Percentiles rank a stretch among this genome's conserved stretches.
These are phyloP conservation scores for Primulina tabacum DNA, from an alignment of 257 asterid genomes.

Conservation along the genomic window DNA sequence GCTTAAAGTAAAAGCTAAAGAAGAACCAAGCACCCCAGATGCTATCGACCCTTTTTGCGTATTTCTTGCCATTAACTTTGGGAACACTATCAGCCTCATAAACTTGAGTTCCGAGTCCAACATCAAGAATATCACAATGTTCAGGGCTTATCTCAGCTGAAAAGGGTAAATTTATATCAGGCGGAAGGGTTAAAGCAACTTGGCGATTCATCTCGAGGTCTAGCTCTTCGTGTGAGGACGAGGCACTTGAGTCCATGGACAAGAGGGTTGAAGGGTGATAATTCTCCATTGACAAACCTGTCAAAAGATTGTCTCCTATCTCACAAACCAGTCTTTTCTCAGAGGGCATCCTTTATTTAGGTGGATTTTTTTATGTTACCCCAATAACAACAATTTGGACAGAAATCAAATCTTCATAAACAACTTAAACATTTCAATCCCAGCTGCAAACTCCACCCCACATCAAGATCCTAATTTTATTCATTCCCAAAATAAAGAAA, in stretches of 20 bases:
- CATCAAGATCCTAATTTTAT: conserved; percentile 36
- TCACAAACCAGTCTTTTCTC: conserved; percentile 21
- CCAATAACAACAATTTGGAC: conserved; percentile 31
- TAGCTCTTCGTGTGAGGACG: conserved; percentile 52
- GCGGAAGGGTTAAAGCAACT: conserved; percentile 51
- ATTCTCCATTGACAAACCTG: conserved; percentile 61
- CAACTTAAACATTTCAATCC: conserved; percentile 33
- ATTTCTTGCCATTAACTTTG: conserved; percentile 45
- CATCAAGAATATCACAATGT: conserved; percentile 65
- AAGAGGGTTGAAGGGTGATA: conserved; percentile 67
- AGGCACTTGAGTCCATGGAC: conserved; percentile 73
- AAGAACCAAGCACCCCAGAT: conserved; percentile 90
- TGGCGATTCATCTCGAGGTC: conserved; percentile 64
- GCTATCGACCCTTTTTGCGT: conserved; percentile 59
- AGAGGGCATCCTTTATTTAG: conserved; percentile 19
- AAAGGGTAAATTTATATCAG: conserved; percentile 67
- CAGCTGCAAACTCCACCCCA: conserved; percentile 39
- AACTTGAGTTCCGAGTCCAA: conserved; percentile 51
- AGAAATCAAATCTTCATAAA: conserved; percentile 28
- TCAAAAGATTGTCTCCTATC: conserved; percentile 54
- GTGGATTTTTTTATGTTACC: conserved; percentile 24
- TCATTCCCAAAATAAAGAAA: conserved; percentile 20
- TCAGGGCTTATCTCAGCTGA: conserved; percentile 64
- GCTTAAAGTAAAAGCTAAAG: conserved; percentile 75
- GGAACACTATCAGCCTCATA: conserved; percentile 52